Evolutionary conservation across 805 yeast genomes (phyloP).

Genomic region (Starmerella asiatica): DNA sequence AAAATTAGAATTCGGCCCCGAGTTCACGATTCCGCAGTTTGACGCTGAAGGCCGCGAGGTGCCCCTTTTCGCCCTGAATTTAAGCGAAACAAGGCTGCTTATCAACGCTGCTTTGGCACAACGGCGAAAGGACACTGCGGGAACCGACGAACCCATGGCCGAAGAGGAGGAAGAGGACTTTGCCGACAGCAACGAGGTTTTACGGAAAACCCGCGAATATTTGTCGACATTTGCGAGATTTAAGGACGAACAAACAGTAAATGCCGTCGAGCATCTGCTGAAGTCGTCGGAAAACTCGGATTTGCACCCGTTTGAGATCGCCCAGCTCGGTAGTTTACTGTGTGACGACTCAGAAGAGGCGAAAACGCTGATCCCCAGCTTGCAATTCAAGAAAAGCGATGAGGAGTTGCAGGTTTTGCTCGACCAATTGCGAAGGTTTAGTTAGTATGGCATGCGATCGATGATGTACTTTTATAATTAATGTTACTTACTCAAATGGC

Average conservation of each 20-base stretch:
- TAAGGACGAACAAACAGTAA: constrained; percentile 80
- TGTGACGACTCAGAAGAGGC: constrained; percentile 98
- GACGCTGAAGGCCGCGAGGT: constrained; percentile 69
- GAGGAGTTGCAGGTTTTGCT: constrained; percentile 76
- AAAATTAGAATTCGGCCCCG: constrained; percentile 76
- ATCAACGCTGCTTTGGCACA: constrained; percentile 82
- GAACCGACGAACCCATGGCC: constrained; percentile 22
- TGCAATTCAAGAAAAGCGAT: constrained; percentile 66
- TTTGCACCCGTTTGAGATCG: constrained; percentile 89
- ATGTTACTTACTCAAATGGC: background rate
- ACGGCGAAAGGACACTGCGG: constrained; percentile 38
- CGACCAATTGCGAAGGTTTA: constrained; percentile 55
- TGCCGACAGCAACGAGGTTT: constrained; percentile 36
- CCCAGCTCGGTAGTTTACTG: constrained; percentile 76
- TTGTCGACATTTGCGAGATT: constrained; percentile 76
- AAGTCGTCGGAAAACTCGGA: constrained; percentile 58
- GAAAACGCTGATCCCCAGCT: constrained; percentile 79
- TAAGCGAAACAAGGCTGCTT: constrained; percentile 79
- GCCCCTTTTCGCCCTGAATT: constrained; percentile 68
- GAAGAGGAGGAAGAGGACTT: constrained; percentile 26
- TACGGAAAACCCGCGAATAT: constrained; percentile 84
- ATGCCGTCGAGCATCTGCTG: constrained; percentile 81
- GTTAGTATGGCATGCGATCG: constrained; percentile 1
- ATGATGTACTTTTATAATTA: background rate
- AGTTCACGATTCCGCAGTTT: constrained; percentile 67